A percentile compares a stretch with the other conserved stretches of the same genome.
phyloP scores from a whole-genome alignment of 257 asterid genomes.

The Rauvolfia tetraphylla region DNA sequence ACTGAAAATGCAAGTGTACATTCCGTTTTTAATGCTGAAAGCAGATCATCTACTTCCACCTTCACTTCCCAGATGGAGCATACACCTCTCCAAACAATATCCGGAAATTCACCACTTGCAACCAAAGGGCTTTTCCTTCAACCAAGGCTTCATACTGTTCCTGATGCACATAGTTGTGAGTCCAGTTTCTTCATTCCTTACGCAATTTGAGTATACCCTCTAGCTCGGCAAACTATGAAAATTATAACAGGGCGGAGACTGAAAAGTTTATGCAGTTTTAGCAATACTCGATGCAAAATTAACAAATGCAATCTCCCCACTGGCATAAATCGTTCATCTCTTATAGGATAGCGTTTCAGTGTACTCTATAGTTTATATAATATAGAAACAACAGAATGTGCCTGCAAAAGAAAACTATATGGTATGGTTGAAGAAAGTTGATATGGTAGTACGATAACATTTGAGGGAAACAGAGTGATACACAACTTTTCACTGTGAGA shows the following conservation, averaged over 20 bases:
- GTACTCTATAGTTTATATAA: background rate
- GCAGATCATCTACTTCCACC: constrained; percentile 15
- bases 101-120: constrained; percentile 19
- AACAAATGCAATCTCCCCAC: background rate
- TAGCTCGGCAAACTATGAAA: background rate
- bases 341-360: background rate
- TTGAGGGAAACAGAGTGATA: background rate
- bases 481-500: background rate
- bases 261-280: background rate
- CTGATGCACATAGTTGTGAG: constrained; percentile 27
- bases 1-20: constrained; percentile 11
- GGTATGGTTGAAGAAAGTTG: background rate
- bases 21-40: constrained; percentile 17
- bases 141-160: constrained; percentile 12
- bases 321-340: background rate
- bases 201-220: background rate
- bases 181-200: constrained; percentile 10
- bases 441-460: background rate
- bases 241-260: background rate
- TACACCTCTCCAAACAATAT: constrained; percentile 21
- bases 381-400: background rate
- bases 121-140: constrained; percentile 19
- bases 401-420: background rate
- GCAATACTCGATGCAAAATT: background rate
- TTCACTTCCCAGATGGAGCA: constrained; percentile 22